Evolutionary conservation across 2,329 filamentous ascomycete genomes (phyloP).

Genomic region (Cladorrhinum sp.): DNA sequence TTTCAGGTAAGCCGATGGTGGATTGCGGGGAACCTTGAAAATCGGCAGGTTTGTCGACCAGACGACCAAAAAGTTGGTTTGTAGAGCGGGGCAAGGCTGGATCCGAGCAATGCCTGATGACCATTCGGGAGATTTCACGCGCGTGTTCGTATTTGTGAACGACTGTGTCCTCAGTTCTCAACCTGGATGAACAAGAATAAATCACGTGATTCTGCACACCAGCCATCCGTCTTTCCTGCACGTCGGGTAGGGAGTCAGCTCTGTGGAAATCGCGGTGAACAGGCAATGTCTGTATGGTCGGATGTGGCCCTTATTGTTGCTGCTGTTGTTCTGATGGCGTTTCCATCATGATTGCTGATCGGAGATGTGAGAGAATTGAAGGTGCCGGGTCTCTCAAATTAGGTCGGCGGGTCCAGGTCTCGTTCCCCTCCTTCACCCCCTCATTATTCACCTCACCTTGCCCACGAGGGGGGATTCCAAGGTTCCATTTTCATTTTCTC

Average conservation of each 20-base stretch:
- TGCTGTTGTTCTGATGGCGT: background rate
- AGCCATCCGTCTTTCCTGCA: background rate
- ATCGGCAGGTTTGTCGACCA: background rate
- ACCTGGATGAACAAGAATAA: background rate
- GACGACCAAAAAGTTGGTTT: background rate
- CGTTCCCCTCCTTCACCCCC: background rate
- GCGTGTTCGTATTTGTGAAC: background rate
- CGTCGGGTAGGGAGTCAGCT: background rate
- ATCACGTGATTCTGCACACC: background rate
- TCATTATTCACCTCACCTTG: constrained; percentile 1
- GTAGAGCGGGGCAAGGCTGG: background rate
- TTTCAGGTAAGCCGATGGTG: background rate
- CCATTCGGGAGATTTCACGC: background rate
- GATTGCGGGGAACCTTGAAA: background rate
- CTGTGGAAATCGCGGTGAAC: background rate
- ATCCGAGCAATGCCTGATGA: background rate
- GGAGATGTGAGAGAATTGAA: background rate
- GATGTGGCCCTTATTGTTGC: background rate
- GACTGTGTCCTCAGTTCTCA: no score
- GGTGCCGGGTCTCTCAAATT: background rate
- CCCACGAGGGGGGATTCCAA: background rate
- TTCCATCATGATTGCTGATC: background rate
- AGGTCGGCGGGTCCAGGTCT: background rate
- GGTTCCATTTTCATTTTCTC: background rate
- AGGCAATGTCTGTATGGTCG: background rate